Base-by-base conservation (phyloP, 108 stramenopile genomes). In the Nitzschia sp. region DNA sequence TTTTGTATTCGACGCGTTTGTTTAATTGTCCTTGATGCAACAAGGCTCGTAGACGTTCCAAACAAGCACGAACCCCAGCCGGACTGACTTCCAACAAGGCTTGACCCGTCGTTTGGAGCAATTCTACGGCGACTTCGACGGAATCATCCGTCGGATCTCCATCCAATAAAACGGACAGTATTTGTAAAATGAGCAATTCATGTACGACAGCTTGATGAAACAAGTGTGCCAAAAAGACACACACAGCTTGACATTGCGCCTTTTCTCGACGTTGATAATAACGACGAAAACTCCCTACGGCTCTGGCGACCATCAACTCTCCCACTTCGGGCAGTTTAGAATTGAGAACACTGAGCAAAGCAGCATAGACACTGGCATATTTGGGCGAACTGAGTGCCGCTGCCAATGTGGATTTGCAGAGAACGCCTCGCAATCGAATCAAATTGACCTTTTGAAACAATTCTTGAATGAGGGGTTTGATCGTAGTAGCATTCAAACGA, bases 241-340 rank as follows among this genome's bases (percentile, higher is more conserved):
- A 85, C 6, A 96, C 78, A 0, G 96, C 91, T 30, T 89, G 84
- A n/a, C 95, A 91, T 13, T 58, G 64, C 55, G 85, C 81, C 75
- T 96, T 93, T 75, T 99, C 97, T 21, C 92, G 78, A 18, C 93
- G 87, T 66, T 86, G 80, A 73, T 96, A 98, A 34, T 88, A 83
- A 18, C 87, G 75, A 0, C 97, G 90, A 79, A 98, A 99, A 24
- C 79, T 70, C 27, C 96, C 70, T 27, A 99, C 86, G 33, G 95
- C 70, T 5, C 98, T 84, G 31, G 84, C 81, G 3, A 98, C 66
- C 24, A 98, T 33, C 19, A 99, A 79, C 70, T 99, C 98, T 25
- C 99, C 99, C 49, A 90, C 92, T 72, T 98, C 96, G 2, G 99
- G 99, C 24, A 99, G 77, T 73, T 98, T 98, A 23, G 96, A 95